Base-by-base conservation (phyloP, 768 basidiomycete species). In the Lyophyllum semitale region DNA sequence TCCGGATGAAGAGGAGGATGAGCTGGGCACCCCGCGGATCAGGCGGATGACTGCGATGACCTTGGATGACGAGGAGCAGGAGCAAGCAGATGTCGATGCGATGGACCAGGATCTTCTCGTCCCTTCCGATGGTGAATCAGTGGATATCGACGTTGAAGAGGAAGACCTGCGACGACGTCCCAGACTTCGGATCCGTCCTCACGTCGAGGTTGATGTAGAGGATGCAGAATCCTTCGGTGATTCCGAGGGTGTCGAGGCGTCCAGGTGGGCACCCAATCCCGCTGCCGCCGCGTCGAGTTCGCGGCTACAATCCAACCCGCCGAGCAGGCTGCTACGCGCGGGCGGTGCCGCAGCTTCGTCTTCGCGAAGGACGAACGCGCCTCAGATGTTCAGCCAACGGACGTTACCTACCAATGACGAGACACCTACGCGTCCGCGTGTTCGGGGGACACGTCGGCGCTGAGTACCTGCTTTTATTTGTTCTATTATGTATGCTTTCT, bases 61-160 rank as follows among this genome's bases (percentile, higher is more conserved):
- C 11, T 70, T 68, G 5, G 54, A 48, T 2, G 78, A 77, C 8
- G 78, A 79, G 8, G 71, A 67, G 52, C 78, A 79, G 60, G 84
- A 84, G 52, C 79, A 84, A 60, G 80, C 73, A 11, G 85, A 88
- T 64, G 73, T 76, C 0, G 88, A 89, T 65, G 86, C 84, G 25
- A 89, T 89, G 88, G 88, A 91, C 59, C 85, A 89, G 67, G 88
- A 84, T 61, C 68, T 84, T 58, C 67, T 84, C 55, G 72, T 71
- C 7, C 67, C 74, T 4, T 77, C 74, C 5, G 79, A 79, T 42
- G 71, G 66, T 53, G 81, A 74, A 60, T 78, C 73, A 18, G 67
- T 65, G 43, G 74, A 70, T 53, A 71, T 67, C 33, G 68, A 66
- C 44, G 55, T 69, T n/a, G 62, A 66, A 30, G 57, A 66, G 26